Conservation (phyloP, 2,329 filamentous ascomycete genomes). For the Knoxdaviesia capensis region DNA sequence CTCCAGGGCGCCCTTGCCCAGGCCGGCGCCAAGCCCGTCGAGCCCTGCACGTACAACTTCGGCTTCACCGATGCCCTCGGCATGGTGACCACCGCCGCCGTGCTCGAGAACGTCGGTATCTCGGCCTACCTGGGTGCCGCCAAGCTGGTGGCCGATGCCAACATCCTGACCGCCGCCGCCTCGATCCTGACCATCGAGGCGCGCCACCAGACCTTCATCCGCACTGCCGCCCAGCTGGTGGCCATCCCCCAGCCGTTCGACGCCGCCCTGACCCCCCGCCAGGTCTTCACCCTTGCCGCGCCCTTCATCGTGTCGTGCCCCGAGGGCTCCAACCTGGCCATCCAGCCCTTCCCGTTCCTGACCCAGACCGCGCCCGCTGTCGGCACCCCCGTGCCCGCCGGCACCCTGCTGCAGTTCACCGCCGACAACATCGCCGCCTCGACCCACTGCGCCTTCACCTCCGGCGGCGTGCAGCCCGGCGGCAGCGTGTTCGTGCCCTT, state of each 20-base stretch:
- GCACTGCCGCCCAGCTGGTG: constrained; percentile 32
- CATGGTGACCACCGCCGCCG: constrained; percentile 49
- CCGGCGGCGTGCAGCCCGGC: constrained; percentile 31
- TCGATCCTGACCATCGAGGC: constrained; percentile 56
- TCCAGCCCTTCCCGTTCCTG: constrained; percentile 37
- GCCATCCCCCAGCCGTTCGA: constrained; percentile 52
- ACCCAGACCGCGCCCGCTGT: constrained; percentile 25
- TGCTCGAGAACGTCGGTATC: constrained; percentile 55
- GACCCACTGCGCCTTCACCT: constrained; percentile 46
- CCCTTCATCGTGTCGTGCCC: constrained; percentile 56
- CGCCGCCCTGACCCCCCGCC: constrained; percentile 43
- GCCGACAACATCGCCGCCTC: constrained; percentile 28
- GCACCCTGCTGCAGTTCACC: constrained; percentile 22
- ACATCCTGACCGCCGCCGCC: constrained; percentile 44
- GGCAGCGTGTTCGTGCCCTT: constrained; percentile 41
- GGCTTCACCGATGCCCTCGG: constrained; percentile 40
- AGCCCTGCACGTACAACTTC: constrained; percentile 55
- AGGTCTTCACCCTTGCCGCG: constrained; percentile 54
- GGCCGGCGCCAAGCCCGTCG: constrained; percentile 42
- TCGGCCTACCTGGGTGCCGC: constrained; percentile 57
- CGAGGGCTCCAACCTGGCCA: constrained; percentile 39
- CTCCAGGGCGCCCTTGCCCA: constrained; percentile 36
- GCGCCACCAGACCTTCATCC: constrained; percentile 55
- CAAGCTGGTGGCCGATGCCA: constrained; percentile 36
- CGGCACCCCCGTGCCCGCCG: constrained; percentile 16